Evolutionary conservation across 176 grass and related monocot species (phyloP).

Genomic region (Neostapfia colusana): DNA sequence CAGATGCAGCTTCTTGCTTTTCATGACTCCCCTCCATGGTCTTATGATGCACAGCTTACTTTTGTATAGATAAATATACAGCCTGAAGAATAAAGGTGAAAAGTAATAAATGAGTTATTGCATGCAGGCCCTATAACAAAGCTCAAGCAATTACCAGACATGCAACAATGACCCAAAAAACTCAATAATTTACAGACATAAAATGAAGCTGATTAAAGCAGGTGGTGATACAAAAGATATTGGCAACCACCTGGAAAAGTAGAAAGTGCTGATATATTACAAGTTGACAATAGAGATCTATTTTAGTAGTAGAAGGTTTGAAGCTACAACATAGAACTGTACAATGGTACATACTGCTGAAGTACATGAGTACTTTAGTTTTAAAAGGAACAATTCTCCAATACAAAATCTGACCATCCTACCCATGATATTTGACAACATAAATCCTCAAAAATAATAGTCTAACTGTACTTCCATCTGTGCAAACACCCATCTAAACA

Average conservation of each 20-base stretch:
- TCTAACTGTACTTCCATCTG: neutral
- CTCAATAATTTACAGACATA: slow-evolving; percentile 24
- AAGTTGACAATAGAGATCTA: neutral
- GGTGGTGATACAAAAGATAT: slow-evolving; percentile 7
- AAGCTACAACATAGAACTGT: neutral
- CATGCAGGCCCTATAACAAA: slow-evolving; percentile 12
- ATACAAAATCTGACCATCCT: neutral
- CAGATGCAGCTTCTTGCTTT: slow-evolving; percentile 36
- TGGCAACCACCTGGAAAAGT: slow-evolving; percentile 2
- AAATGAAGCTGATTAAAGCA: slow-evolving; percentile 3
- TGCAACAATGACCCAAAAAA: slow-evolving; percentile 14
- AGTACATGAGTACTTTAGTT: neutral
- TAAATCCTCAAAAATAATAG: neutral
- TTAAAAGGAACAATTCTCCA: neutral
- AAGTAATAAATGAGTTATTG: slow-evolving; percentile 24
- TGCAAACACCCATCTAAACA: neutral
- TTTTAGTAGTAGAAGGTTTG: neutral
- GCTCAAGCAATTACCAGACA: slow-evolving; percentile 16
- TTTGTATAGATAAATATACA: slow-evolving; percentile 13
- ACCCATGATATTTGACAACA: too few relatives aligned
- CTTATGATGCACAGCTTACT: slow-evolving; percentile 13
- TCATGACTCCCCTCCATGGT: slow-evolving; percentile 48
- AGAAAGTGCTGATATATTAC: neutral
- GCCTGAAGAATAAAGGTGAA: slow-evolving; percentile 21
- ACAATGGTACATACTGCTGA: neutral